Conservation (phyloP, 306 rosid species). For the Mimosa bimucronata region DNA sequence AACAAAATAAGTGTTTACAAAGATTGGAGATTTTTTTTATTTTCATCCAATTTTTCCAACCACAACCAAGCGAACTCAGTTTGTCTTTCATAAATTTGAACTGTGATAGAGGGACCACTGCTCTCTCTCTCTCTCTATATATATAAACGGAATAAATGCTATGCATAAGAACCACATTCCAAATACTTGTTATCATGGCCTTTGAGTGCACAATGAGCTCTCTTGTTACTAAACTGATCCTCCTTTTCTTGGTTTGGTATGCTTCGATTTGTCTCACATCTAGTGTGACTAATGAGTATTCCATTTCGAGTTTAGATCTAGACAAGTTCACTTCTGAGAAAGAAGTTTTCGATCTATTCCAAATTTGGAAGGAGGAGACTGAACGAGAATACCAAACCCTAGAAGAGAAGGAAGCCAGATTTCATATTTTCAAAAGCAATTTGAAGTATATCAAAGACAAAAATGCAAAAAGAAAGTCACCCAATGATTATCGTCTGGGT, state of each 20-base stretch:
- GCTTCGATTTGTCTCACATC: background rate
- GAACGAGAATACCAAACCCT: background rate
- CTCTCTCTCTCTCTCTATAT: too few species aligned
- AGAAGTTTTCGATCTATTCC: background rate
- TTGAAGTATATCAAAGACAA: background rate
- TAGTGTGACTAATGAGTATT: background rate
- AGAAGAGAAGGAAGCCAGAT: background rate
- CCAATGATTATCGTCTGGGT: background rate
- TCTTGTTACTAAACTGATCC: background rate
- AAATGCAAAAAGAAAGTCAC: background rate
- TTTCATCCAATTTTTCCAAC: too few species aligned
- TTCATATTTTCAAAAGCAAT: background rate
- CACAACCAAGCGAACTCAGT: too few species aligned
- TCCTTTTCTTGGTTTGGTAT: background rate
- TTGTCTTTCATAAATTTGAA: too few species aligned
- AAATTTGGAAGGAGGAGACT: background rate
- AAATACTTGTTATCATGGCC: background rate
- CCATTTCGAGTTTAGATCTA: background rate
- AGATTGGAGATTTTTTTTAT: too few species aligned
- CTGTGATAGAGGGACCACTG: background rate
- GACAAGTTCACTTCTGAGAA: background rate
- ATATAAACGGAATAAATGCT: background rate
- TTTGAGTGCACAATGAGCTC: background rate
- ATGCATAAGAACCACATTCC: background rate
- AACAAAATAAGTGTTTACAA: too few species aligned